A percentile compares a stretch with the other conserved stretches of the same genome.
Evolutionary conservation across 106 monocot genomes (phyloP).

Genomic region (Dioscorea dumetorum): DNA sequence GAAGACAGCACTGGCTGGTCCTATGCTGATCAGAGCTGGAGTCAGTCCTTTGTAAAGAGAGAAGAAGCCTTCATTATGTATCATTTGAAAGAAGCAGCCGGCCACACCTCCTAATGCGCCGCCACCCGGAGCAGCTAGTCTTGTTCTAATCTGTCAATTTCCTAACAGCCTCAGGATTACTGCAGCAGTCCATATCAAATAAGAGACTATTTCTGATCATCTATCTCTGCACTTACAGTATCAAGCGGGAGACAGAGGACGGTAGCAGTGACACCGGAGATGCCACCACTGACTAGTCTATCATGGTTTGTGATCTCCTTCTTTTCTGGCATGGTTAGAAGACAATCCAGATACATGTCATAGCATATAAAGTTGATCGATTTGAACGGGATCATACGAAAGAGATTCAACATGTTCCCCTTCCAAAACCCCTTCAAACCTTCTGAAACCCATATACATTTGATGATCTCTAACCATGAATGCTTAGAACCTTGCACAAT

Average conservation of each 20-base stretch:
- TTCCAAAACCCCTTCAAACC: slow-evolving; percentile 58
- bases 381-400: slow-evolving; percentile 61
- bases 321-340: slow-evolving; percentile 3
- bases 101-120: slow-evolving; percentile 33
- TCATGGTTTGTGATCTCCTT: slow-evolving; percentile 46
- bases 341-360: slow-evolving; percentile 47
- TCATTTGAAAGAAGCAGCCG: slow-evolving; percentile 43
- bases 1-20: slow-evolving; percentile 49
- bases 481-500: slow-evolving; percentile 28
- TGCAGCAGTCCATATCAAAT: neutral
- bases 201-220: no score
- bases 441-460: slow-evolving; percentile 28
- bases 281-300: slow-evolving; percentile 43
- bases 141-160: slow-evolving; percentile 37
- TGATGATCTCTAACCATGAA: slow-evolving; percentile 17
- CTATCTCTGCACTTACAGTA: slow-evolving; percentile 23
- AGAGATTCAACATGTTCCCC: slow-evolving; percentile 42
- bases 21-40: slow-evolving; percentile 52
- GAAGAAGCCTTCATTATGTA: slow-evolving; percentile 40
- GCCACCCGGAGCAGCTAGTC: slow-evolving; percentile 41
- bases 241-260: slow-evolving; percentile 48
- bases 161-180: slow-evolving; percentile 16
- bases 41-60: slow-evolving; percentile 68
- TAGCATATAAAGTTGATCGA: slow-evolving; percentile 53
- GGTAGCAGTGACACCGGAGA: slow-evolving; percentile 42